phyloP scores from a whole-genome alignment of 2,329 filamentous ascomycete genomes.

The Aureobasidium sp. region DNA sequence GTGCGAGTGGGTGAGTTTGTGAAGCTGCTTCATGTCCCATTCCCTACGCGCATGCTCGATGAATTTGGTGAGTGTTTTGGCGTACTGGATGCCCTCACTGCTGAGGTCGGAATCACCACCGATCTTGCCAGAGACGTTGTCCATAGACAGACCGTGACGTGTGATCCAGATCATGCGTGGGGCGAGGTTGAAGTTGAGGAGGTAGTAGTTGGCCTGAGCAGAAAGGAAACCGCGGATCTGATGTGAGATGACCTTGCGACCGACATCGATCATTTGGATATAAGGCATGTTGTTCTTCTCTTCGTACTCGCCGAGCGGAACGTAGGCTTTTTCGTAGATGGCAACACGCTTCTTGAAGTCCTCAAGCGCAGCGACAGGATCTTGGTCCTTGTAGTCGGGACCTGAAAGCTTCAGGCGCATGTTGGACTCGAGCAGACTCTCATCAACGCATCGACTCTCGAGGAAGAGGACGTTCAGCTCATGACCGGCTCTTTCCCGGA shows the following conservation, averaged over 20 bases:
- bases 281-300: slow-evolving; percentile 88
- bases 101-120: slow-evolving; percentile 85
- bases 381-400: slow-evolving; percentile 91
- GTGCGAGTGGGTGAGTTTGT: slow-evolving; percentile 64
- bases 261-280: slow-evolving; percentile 96
- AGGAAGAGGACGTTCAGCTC: slow-evolving; percentile 87
- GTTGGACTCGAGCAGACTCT: slow-evolving; percentile 79
- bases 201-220: slow-evolving; percentile 84
- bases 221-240: slow-evolving; percentile 87
- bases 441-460: slow-evolving; percentile 85
- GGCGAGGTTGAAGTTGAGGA: slow-evolving; percentile 93
- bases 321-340: slow-evolving; percentile 90
- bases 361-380: slow-evolving; percentile 70
- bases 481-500: slow-evolving; percentile 67
- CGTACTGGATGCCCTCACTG: slow-evolving; percentile 70
- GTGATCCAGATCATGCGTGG: slow-evolving; percentile 98
- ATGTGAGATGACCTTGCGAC: slow-evolving; percentile 84
- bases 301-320: slow-evolving; percentile 82
- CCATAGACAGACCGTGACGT: slow-evolving; percentile 79
- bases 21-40: slow-evolving; percentile 76
- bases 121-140: slow-evolving; percentile 81
- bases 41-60: slow-evolving; percentile 69
- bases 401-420: slow-evolving; percentile 96
- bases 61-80: slow-evolving; percentile 69
- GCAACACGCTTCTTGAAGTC: slow-evolving; percentile 91